Evolutionary conservation across 495 filamentous ascomycete species (phyloP), one percentile per base, ranked within the genome.

Genomic region (Penicillium psychrofluorescens): DNA sequence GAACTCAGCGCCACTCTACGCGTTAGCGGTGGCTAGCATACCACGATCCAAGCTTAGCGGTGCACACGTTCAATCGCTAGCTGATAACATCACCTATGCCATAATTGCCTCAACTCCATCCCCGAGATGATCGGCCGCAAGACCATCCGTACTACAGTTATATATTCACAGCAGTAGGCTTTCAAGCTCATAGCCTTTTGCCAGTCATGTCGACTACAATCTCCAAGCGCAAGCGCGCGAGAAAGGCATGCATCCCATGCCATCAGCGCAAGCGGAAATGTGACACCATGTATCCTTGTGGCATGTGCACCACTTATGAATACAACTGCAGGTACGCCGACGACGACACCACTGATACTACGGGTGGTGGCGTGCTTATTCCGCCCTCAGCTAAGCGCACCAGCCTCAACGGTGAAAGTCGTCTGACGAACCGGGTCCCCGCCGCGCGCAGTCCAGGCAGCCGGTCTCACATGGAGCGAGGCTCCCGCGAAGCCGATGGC

Each of bases 251-350:
- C 45, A 51, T 59, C 2, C 61, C 61, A 6, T 64, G 61, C 40
- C 61, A 64, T 32, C 51, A 61, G 54, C 61, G 61, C 46, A 64
- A 64, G 55, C 58, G 61, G 36, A 64, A 64, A 62, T 64, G 61
- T 44, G 54, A 64, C 36, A 42, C 22, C 7, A 32, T 11, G 27
- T 53, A 59, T 45, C 61, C 61, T 29, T 64, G 61, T 38, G 43
- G 46, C 42, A 59, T 40, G 54, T 64, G 61, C 48, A 49, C 54
- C 44, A 61, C 48, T 29, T 61, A 61, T 32, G 55, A 30, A 37
- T 64, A 64, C 31, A 48, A 50, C 46, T 64, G 61, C 50, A 57
- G 37, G 29, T 64, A 64, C 43, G 11, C 43, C 43, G 42, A 59
- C 40, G 45, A 53, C 29, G 11, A 52, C 44, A 35, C 35, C 32